Percentiles rank a stretch among this genome's conserved stretches.
These are phyloP conservation scores for Fusarium goolgardi DNA, from an alignment of 2,329 filamentous ascomycete genomes.

Conservation along the genomic window DNA sequence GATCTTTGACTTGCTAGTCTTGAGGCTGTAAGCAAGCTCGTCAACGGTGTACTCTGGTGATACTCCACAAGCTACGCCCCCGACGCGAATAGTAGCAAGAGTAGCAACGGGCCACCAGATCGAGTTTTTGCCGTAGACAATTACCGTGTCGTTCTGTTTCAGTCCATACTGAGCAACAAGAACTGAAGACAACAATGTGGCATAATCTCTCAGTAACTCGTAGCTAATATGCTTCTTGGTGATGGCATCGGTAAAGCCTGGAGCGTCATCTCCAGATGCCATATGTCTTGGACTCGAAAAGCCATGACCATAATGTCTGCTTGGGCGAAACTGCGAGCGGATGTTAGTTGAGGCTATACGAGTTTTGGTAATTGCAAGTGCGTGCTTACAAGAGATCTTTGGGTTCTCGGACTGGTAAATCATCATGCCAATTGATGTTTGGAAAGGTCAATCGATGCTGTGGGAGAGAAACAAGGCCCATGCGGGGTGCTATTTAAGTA, in stretches of 20 bases:
- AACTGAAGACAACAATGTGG: neutral
- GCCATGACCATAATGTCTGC: slow-evolving; percentile 2
- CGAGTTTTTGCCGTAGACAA: neutral
- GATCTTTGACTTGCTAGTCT: slow-evolving; percentile 13
- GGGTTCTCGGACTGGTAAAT: neutral
- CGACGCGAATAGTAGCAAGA: neutral
- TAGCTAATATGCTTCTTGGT: neutral
- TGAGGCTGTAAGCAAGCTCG: slow-evolving; percentile 14
- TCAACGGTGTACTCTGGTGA: slow-evolving; percentile 25
- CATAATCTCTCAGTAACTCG: neutral
- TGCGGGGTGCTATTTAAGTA: neutral
- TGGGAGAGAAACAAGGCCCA: neutral
- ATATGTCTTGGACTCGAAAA: neutral
- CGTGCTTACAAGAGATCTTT: neutral
- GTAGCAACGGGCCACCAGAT: slow-evolving; percentile 9
- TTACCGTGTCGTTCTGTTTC: neutral
- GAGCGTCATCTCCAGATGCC: neutral
- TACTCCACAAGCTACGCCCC: slow-evolving; percentile 5
- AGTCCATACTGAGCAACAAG: neutral
- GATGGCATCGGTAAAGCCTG: slow-evolving; percentile 3
- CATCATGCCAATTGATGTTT: neutral
- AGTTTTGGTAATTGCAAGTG: neutral
- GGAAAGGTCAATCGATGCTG: neutral
- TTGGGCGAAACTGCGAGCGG: neutral
- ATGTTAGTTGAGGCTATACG: rapidly evolving